phyloP scores from a whole-genome alignment of 352 stramenopile genomes.

The Phytophthora vignae region DNA sequence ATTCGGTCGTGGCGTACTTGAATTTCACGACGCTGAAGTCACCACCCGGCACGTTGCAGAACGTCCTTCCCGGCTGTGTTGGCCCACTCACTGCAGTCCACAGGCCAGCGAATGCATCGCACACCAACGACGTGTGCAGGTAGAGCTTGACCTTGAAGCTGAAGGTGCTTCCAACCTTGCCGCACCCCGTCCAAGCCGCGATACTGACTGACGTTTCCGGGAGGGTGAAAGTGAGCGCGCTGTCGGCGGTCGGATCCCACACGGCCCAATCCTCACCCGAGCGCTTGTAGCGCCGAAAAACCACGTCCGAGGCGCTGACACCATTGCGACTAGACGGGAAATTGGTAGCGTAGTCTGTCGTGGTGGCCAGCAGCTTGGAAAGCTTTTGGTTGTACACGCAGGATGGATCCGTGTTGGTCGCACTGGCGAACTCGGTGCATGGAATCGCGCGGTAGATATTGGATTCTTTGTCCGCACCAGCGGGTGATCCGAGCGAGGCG shows the following conservation, averaged over 20 bases:
- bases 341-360: background rate
- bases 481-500: background rate
- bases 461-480: background rate
- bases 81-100: background rate
- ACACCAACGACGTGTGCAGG: constrained; percentile 35
- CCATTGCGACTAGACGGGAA: background rate
- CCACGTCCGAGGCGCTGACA: background rate
- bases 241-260: constrained; percentile 15
- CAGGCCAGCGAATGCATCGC: constrained; percentile 16
- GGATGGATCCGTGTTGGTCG: background rate
- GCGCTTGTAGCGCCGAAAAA: constrained; percentile 64
- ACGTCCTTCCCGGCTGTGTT: background rate
- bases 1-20: constrained; percentile 13
- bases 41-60: constrained; percentile 12
- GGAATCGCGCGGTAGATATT: constrained; percentile 21
- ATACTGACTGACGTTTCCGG: constrained; percentile 45
- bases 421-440: constrained; percentile 20
- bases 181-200: constrained; percentile 62
- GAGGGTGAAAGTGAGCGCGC: constrained; percentile 23
- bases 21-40: constrained; percentile 32
- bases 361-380: constrained; percentile 17
- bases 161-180: constrained; percentile 24
- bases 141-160: constrained; percentile 51
- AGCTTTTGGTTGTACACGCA: constrained; percentile 29
- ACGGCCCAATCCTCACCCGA: constrained; percentile 8